Evolutionary conservation across 768 basidiomycete genomes (phyloP).

Genomic region (Amanita phalloides): DNA sequence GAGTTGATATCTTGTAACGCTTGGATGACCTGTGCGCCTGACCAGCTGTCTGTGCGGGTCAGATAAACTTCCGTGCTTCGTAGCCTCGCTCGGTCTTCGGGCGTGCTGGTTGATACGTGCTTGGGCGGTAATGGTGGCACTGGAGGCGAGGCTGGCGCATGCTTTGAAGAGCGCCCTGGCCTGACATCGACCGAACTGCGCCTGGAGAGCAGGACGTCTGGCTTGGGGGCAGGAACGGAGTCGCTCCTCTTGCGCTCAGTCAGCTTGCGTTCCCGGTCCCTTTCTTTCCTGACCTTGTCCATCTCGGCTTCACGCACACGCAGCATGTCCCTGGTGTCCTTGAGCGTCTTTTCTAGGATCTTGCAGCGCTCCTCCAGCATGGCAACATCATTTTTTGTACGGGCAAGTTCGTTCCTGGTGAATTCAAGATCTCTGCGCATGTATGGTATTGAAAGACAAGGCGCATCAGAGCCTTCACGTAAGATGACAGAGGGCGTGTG

Average conservation of each 20-base stretch:
- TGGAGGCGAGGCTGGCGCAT: conserved; percentile 9
- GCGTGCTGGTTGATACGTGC: conserved; percentile 13
- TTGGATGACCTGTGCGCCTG: conserved; percentile 69
- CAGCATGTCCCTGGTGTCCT: conserved; percentile 52
- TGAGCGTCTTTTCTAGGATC: conserved; percentile 50
- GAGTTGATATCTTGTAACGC: conserved; percentile 73
- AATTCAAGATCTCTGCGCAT: conserved; percentile 51
- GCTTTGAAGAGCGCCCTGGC: conserved; percentile 1
- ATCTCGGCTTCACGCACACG: conserved; percentile 49
- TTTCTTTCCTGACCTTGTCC: conserved; percentile 35
- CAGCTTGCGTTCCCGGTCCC: conserved; percentile 21
- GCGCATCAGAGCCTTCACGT: conserved; percentile 36
- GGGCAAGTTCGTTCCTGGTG: conserved; percentile 43
- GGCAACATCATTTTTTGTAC: conserved; percentile 40
- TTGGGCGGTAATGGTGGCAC: conserved; percentile 10
- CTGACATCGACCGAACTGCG: background rate
- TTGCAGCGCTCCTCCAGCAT: conserved; percentile 54
- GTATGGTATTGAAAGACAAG: conserved; percentile 30
- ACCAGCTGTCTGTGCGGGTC: conserved; percentile 67
- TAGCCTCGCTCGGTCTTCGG: conserved; percentile 48
- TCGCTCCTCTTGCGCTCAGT: conserved; percentile 21
- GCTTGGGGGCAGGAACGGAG: background rate
- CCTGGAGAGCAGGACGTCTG: background rate
- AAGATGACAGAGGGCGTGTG: conserved; percentile 34
- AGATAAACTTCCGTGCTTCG: conserved; percentile 57